Evolutionary conservation across 2,329 filamentous ascomycete genomes (phyloP).

Genomic region (Aspergillus novofumigatus): DNA sequence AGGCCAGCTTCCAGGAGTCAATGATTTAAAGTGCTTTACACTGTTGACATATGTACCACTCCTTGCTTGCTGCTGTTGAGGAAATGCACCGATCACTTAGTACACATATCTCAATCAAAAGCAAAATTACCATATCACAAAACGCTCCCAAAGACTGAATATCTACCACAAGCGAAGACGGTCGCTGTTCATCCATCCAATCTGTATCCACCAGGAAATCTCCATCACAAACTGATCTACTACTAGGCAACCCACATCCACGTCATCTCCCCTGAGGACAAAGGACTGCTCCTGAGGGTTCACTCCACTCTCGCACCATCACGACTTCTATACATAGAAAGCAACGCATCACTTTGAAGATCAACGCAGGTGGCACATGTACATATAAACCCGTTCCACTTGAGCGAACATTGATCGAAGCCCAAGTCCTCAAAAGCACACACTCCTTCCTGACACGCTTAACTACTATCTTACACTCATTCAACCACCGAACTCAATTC

Average conservation of each 20-base stretch:
- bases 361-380: background rate
- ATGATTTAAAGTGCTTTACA: background rate
- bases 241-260: background rate
- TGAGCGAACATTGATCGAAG: background rate
- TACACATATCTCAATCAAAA: background rate
- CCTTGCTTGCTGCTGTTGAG: background rate
- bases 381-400: background rate
- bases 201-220: background rate
- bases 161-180: background rate
- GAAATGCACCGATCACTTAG: background rate
- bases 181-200: background rate
- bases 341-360: background rate
- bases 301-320: background rate
- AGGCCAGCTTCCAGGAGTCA: background rate
- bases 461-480: background rate
- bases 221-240: background rate
- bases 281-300: background rate
- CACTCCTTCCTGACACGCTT: background rate
- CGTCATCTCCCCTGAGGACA: background rate
- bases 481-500: background rate
- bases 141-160: background rate
- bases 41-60: background rate
- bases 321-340: background rate
- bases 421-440: background rate
- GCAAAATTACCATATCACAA: background rate